A percentile compares a stretch with the other conserved stretches of the same genome.
Evolutionary conservation across 345 rosid species (phyloP).

Genomic region (Dimocarpus longan): DNA sequence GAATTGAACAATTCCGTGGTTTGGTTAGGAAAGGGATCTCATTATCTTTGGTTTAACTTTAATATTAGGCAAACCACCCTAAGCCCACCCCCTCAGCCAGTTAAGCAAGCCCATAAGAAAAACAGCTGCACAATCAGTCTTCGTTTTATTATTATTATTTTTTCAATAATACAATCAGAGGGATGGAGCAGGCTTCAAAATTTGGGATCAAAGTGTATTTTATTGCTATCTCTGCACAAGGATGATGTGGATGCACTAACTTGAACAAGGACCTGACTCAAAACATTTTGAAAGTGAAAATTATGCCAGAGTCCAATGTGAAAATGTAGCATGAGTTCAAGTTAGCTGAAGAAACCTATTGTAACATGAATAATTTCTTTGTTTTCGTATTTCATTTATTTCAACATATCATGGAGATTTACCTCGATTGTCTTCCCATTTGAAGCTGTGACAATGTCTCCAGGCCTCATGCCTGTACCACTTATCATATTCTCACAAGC

Average conservation of each 20-base stretch:
- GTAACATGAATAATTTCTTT: not conserved
- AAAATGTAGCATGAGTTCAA: not conserved
- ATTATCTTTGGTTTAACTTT: too few species aligned
- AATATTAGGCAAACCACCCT: not conserved
- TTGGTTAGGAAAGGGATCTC: not conserved
- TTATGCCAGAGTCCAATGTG: not conserved
- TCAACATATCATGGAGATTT: not conserved
- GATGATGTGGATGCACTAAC: not conserved
- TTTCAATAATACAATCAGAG: not conserved
- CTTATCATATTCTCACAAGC: slow-evolving; percentile 99
- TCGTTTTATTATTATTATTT: not conserved
- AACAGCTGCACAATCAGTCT: not conserved
- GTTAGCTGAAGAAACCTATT: not conserved
- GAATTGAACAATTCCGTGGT: not conserved
- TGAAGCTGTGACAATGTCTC: slow-evolving; percentile 92
- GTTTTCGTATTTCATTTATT: not conserved
- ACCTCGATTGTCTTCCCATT: slow-evolving; percentile 98
- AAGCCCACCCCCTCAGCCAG: not conserved
- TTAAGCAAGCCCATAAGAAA: not conserved
- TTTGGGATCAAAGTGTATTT: not conserved
- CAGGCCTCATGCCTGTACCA: slow-evolving; percentile 99
- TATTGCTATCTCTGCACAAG: not conserved
- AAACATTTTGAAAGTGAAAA: not conserved
- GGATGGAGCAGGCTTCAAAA: not conserved
- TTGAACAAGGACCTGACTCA: not conserved